Percentiles rank a stretch among this genome's conserved stretches.
Evolutionary conservation across 805 yeast genomes (phyloP).

Genomic region (Suhomyces vadensis): DNA sequence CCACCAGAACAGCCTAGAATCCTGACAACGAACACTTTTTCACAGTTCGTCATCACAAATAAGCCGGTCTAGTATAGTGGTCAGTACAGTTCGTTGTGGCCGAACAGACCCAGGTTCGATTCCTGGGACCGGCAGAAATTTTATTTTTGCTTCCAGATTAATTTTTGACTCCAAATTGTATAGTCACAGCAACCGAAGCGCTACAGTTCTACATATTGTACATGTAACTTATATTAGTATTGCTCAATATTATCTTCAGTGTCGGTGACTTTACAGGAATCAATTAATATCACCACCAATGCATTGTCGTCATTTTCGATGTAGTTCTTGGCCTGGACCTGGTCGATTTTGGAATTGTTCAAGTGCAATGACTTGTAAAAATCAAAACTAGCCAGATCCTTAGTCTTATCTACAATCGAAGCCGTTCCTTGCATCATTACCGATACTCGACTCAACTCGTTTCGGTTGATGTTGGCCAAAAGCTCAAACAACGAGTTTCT

Average conservation of each 20-base stretch:
- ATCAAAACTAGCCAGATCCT: slow-evolving; percentile 45
- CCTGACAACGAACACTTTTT: too few species aligned
- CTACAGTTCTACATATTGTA: neutral
- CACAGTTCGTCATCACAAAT: neutral
- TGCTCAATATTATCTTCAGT: slow-evolving; percentile 58
- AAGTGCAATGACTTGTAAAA: slow-evolving; percentile 64
- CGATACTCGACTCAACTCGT: slow-evolving; percentile 75
- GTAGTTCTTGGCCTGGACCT: slow-evolving; percentile 55
- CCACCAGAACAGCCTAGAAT: too few species aligned
- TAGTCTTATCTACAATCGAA: slow-evolving; percentile 42
- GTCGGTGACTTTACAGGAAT: slow-evolving; percentile 77
- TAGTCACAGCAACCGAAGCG: neutral
- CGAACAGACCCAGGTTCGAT: slow-evolving; percentile 20
- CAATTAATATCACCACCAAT: slow-evolving; percentile 63
- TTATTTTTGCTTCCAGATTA: neutral
- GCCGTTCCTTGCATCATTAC: slow-evolving; percentile 81
- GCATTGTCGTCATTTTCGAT: slow-evolving; percentile 59
- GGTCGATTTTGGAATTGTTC: slow-evolving; percentile 67
- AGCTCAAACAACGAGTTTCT: slow-evolving; percentile 42
- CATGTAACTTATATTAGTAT: slow-evolving; percentile 20
- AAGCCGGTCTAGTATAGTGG: slow-evolving; percentile 20
- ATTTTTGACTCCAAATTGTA: neutral
- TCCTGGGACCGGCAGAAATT: slow-evolving; percentile 19
- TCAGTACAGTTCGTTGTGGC: slow-evolving; percentile 21
- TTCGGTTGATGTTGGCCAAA: slow-evolving; percentile 74